Conservation (phyloP, 352 stramenopile species). For the Phytophthora boehmeriae region DNA sequence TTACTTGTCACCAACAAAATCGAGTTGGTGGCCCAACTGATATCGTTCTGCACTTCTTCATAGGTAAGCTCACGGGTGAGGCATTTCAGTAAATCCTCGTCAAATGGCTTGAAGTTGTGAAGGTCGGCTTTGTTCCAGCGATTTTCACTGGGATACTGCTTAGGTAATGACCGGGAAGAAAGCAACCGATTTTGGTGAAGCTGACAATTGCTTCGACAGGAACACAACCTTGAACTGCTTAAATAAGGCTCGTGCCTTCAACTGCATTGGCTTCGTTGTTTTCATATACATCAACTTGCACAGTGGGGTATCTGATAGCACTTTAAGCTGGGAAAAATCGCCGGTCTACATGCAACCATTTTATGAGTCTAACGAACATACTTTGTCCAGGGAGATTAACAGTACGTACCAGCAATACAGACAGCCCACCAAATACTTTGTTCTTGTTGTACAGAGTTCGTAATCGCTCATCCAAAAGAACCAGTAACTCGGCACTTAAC, state of each 20-base stretch:
- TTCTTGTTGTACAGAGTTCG: slow-evolving; percentile 2
- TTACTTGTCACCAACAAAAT: neutral
- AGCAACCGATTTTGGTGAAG: neutral
- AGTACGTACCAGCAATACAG: neutral
- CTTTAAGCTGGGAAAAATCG: neutral
- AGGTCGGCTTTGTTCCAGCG: neutral
- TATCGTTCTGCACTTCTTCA: neutral
- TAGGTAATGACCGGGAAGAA: neutral
- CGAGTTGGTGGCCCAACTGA: neutral
- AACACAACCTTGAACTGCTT: neutral
- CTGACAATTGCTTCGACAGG: neutral
- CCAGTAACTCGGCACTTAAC: neutral
- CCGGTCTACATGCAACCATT: neutral
- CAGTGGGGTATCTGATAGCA: neutral
- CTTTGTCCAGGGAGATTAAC: neutral
- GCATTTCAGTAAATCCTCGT: neutral
- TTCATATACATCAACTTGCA: slow-evolving; percentile 12
- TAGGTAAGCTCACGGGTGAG: neutral
- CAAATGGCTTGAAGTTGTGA: neutral
- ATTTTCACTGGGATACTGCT: neutral
- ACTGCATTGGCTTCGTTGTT: neutral
- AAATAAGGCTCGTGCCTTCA: neutral
- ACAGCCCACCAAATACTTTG: neutral
- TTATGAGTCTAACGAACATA: neutral
- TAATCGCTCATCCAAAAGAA: slow-evolving; percentile 6